Conservation (phyloP, 306 rosid genomes). For the Vigna hirtella region DNA sequence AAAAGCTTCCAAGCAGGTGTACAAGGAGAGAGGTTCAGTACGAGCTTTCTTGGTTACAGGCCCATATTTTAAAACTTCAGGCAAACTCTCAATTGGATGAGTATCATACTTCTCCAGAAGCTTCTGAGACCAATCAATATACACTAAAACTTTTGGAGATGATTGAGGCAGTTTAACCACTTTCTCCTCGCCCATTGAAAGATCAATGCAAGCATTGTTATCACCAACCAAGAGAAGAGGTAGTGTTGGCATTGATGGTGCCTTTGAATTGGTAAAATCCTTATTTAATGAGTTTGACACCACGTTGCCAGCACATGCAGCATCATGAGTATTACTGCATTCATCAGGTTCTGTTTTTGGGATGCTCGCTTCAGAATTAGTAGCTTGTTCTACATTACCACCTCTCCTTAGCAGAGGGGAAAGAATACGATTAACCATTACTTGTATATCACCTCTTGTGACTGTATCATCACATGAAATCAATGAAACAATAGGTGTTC, state of each 20-base stretch:
- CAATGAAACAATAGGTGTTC: conserved; percentile 78
- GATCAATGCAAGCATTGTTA: conserved; percentile 75
- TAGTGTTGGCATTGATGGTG: conserved; percentile 53
- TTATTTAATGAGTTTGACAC: conserved; percentile 56
- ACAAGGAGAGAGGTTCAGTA: conserved; percentile 90
- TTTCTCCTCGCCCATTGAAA: conserved; percentile 80
- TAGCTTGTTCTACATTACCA: conserved; percentile 53
- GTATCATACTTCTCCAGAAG: conserved; percentile 78
- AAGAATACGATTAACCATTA: conserved; percentile 66
- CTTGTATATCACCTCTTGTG: conserved; percentile 75
- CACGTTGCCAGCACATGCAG: conserved; percentile 48
- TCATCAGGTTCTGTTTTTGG: conserved; percentile 53
- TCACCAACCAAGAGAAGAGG: conserved; percentile 85
- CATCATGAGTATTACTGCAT: conserved; percentile 44
- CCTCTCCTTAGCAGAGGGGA: conserved; percentile 74
- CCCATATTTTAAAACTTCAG: conserved; percentile 87
- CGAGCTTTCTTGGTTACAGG: conserved; percentile 93
- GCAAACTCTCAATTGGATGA: conserved; percentile 71
- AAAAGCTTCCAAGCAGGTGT: conserved; percentile 95
- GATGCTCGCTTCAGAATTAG: conserved; percentile 57
- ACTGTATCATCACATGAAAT: conserved; percentile 74
- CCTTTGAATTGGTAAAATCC: conserved; percentile 58
- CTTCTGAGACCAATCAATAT: conserved; percentile 86
- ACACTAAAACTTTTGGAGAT: conserved; percentile 62
- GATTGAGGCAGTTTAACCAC: conserved; percentile 62